phyloP scores from a whole-genome alignment of 345 rosid species.

The Geranium rotundifolium region DNA sequence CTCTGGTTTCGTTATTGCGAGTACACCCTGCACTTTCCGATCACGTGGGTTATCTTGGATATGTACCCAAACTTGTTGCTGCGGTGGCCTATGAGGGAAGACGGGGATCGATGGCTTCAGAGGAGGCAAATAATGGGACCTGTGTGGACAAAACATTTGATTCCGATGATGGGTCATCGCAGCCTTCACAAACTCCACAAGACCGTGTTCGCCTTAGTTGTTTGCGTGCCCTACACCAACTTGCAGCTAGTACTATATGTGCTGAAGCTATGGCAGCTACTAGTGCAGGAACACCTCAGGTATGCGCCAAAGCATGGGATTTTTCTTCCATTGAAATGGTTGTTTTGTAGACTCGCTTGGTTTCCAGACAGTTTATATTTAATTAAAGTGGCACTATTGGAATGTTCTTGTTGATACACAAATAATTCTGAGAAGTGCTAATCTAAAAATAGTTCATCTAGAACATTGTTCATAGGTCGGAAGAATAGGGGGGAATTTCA shows the following conservation, averaged over 20 bases:
- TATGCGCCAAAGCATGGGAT: constrained; percentile 2
- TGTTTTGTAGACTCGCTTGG: no score
- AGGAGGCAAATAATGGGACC: constrained; percentile 44
- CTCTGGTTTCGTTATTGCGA: constrained; percentile 91
- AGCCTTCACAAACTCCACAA: constrained; percentile 72
- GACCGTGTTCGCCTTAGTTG: constrained; percentile 98
- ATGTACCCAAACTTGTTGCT: constrained; percentile 94
- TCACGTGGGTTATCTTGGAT: constrained; percentile 95
- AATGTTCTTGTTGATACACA: neutral
- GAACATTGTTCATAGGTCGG: no score
- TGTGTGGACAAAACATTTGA: constrained; percentile 33
- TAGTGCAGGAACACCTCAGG: constrained; percentile 91
- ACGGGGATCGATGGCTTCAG: constrained; percentile 80
- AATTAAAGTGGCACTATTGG: constrained; percentile 1
- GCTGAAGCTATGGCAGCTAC: constrained; percentile 99
- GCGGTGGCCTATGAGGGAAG: constrained; percentile 95
- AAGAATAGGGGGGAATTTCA: no score
- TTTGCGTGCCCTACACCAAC: constrained; percentile 94
- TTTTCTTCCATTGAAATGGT: neutral
- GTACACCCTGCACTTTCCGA: constrained; percentile 98
- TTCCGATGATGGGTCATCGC: constrained; percentile 40
- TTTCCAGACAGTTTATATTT: constrained; percentile 10
- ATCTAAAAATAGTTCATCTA: no score
- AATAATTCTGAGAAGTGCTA: no score
- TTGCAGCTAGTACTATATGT: constrained; percentile 89